These are phyloP conservation scores for Trichoderma hamatum DNA, from an alignment of 2,329 filamentous ascomycete species.

Conservation along the genomic window DNA sequence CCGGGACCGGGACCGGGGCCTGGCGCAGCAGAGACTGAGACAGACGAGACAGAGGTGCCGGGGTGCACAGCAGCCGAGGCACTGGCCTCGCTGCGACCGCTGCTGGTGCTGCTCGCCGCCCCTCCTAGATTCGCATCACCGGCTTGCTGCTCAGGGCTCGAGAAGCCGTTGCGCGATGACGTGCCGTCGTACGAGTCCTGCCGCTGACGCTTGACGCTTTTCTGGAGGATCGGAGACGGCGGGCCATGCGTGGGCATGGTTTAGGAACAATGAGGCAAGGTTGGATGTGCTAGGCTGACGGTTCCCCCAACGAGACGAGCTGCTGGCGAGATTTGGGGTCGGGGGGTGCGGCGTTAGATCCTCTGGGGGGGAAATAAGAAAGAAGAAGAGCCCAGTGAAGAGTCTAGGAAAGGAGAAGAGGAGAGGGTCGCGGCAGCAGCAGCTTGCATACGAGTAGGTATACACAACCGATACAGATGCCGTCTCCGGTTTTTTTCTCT, in stretches of 20 bases:
- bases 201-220: constrained; percentile 57
- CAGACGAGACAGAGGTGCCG: constrained; percentile 22
- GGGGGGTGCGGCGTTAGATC: constrained; percentile 14
- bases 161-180: constrained; percentile 41
- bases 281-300: constrained; percentile 11
- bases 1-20: constrained; percentile 63
- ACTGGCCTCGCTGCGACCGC: constrained; percentile 14
- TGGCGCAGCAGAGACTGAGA: constrained; percentile 36
- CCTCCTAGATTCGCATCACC: constrained; percentile 24
- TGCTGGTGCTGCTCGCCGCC: constrained; percentile 10
- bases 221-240: constrained; percentile 54
- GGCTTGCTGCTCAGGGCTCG: constrained; percentile 40
- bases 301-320: constrained; percentile 9
- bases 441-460: constrained; percentile 10
- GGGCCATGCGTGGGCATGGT: constrained; percentile 45
- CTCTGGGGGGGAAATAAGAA: not conserved
- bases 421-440: constrained; percentile 1
- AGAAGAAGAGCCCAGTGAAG: not conserved
- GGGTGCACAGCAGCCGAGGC: constrained; percentile 15
- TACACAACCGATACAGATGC: constrained; percentile 5
- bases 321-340: constrained; percentile 12
- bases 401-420: constrained; percentile 7
- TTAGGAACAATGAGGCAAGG: not conserved
- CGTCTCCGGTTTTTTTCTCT: constrained; percentile 10
- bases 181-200: constrained; percentile 55